These are phyloP conservation scores for Grigorovia transvaalensis DNA, from an alignment of 805 yeast species.

Conservation along the genomic window DNA sequence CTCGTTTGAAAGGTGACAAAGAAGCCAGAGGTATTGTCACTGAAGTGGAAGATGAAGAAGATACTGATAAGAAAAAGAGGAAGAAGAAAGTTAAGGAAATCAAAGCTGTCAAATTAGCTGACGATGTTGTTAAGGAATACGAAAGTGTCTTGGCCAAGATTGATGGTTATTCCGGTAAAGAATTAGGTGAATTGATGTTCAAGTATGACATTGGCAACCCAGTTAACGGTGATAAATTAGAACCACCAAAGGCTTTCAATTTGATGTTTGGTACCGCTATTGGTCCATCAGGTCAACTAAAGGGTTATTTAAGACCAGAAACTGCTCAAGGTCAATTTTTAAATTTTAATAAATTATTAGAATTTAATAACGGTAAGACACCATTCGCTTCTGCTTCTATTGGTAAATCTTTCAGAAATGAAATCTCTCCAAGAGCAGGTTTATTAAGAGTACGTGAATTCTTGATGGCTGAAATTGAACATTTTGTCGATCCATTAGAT, in stretches of 20 bases:
- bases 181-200: constrained; percentile 79
- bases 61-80: constrained; percentile 84
- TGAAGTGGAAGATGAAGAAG: constrained; percentile 48
- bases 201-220: constrained; percentile 86
- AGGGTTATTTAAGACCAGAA: constrained; percentile 95
- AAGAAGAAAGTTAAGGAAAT: constrained; percentile 95
- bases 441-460: constrained; percentile 96
- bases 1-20: constrained; percentile 92
- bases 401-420: constrained; percentile 98
- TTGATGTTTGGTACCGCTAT: constrained; percentile 98
- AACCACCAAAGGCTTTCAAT: constrained; percentile 90
- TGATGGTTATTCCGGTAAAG: constrained; percentile 89
- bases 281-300: constrained; percentile 95
- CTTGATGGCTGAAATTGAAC: constrained; percentile 98
- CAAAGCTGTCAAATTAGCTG: constrained; percentile 78
- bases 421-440: constrained; percentile 97
- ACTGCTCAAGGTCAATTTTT: constrained; percentile 99
- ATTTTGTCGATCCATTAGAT: constrained; percentile 87
- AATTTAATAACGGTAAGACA: constrained; percentile 90
- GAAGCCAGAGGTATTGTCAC: constrained; percentile 82
- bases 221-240: constrained; percentile 73
- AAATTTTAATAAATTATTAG: constrained; percentile 87
- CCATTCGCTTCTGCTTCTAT: constrained; percentile 99
- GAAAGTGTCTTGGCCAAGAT: constrained; percentile 83
- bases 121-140: constrained; percentile 65